phyloP scores from a whole-genome alignment of 2,329 filamentous ascomycete species.

The Talaromyces sp. region DNA sequence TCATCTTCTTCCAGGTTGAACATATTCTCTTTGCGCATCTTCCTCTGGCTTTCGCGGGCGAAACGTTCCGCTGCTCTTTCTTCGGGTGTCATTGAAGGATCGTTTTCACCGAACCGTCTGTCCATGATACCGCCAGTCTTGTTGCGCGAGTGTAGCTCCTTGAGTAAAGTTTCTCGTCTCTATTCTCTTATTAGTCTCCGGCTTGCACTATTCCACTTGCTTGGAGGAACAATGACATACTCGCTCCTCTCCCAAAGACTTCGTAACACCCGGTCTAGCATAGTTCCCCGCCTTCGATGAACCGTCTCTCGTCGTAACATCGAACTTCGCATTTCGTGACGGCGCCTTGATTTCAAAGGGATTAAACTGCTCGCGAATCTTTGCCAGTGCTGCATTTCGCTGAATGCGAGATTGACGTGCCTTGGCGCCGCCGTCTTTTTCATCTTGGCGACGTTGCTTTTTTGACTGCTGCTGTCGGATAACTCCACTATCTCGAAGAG shows the following conservation, averaged over 20 bases:
- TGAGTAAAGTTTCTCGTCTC: slow-evolving; percentile 77
- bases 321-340: slow-evolving; percentile 74
- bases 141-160: slow-evolving; percentile 82
- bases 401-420: slow-evolving; percentile 68
- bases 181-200: slow-evolving; percentile 29
- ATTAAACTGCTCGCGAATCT: slow-evolving; percentile 94
- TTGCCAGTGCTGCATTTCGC: slow-evolving; percentile 71
- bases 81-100: slow-evolving; percentile 88
- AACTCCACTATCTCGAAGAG: slow-evolving; percentile 82
- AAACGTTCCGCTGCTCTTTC: slow-evolving; percentile 90
- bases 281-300: slow-evolving; percentile 53
- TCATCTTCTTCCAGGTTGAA: slow-evolving; percentile 91
- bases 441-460: slow-evolving; percentile 78
- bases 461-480: slow-evolving; percentile 91
- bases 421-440: slow-evolving; percentile 58
- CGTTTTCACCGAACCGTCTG: slow-evolving; percentile 91
- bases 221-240: slow-evolving; percentile 45
- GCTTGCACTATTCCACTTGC: not conserved
- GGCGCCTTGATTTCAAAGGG: slow-evolving; percentile 91
- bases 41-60: slow-evolving; percentile 76
- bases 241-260: slow-evolving; percentile 80
- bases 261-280: slow-evolving; percentile 77
- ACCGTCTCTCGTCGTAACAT: slow-evolving; percentile 65
- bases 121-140: slow-evolving; percentile 92
- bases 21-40: slow-evolving; percentile 70